Conservation (phyloP, 1,284 basidiomycete species). For the Leccinum subatratum region DNA sequence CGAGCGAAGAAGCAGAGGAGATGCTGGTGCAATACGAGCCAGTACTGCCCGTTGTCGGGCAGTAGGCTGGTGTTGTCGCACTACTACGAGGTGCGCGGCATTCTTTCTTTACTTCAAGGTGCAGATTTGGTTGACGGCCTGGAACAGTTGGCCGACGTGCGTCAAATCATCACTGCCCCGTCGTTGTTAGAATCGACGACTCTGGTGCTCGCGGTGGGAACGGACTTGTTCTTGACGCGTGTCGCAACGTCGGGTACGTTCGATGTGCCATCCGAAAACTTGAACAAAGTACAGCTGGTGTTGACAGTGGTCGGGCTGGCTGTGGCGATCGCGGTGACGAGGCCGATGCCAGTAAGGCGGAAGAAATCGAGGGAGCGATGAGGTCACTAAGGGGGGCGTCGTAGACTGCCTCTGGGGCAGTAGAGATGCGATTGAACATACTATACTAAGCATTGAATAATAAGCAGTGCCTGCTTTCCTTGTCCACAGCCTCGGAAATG, state of each 20-base stretch:
- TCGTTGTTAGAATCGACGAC: constrained; percentile 90
- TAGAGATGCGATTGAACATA: constrained; percentile 14
- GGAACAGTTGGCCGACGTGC: constrained; percentile 60
- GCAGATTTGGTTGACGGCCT: not conserved
- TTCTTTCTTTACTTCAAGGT: not conserved
- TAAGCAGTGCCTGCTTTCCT: no score
- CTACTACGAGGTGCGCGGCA: constrained; percentile 56
- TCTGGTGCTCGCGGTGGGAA: constrained; percentile 79
- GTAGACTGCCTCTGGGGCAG: not conserved
- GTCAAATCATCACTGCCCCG: constrained; percentile 68
- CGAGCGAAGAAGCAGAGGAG: constrained; percentile 79
- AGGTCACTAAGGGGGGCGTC: not conserved
- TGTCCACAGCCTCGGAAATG: not conserved
- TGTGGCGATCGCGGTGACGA: constrained; percentile 70
- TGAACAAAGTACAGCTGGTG: constrained; percentile 91
- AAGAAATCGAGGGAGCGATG: constrained; percentile 56
- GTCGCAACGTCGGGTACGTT: constrained; percentile 87
- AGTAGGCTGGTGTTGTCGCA: constrained; percentile 78
- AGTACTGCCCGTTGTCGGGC: constrained; percentile 68
- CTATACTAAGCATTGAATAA: not conserved
- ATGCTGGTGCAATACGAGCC: constrained; percentile 83
- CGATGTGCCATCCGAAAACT: constrained; percentile 85
- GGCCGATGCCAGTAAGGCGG: constrained; percentile 67
- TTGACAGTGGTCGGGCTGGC: constrained; percentile 74
- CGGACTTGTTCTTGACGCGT: constrained; percentile 84